Evolutionary conservation across 306 rosid genomes (phyloP).

Genomic region (Cucurbita maxima): DNA sequence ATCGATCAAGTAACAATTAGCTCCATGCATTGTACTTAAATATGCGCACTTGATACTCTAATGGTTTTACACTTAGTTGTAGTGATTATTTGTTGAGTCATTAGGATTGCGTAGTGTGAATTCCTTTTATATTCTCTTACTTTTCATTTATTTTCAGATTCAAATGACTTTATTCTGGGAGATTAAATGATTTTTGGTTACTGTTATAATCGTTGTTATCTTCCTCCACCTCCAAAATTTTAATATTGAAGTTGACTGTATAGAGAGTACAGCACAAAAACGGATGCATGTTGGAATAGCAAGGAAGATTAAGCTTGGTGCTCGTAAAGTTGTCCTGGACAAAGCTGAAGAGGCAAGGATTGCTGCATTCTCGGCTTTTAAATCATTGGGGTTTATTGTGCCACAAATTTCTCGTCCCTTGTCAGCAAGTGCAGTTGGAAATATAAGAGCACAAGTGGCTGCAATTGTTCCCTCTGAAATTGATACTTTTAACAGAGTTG

Average conservation of each 20-base stretch:
- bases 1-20: background rate
- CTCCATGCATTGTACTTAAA: background rate
- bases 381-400: constrained; percentile 70
- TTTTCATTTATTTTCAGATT: background rate
- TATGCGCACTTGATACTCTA: background rate
- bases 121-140: background rate
- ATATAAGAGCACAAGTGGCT: constrained; percentile 37
- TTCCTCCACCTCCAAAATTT: background rate
- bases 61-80: background rate
- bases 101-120: background rate
- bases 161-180: background rate
- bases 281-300: constrained; percentile 65
- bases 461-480: constrained; percentile 37
- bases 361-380: constrained; percentile 77
- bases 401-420: constrained; percentile 51
- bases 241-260: constrained; percentile 14
- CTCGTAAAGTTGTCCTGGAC: constrained; percentile 83
- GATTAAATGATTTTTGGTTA: background rate
- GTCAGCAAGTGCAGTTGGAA: constrained; percentile 19
- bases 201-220: background rate
- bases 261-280: constrained; percentile 59
- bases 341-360: constrained; percentile 95
- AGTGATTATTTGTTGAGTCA: background rate
- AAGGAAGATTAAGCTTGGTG: constrained; percentile 89
- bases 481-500: constrained; percentile 28